Base-by-base conservation (phyloP, 1,139 yeast genomes). In the Suhomyces bribrorum region DNA sequence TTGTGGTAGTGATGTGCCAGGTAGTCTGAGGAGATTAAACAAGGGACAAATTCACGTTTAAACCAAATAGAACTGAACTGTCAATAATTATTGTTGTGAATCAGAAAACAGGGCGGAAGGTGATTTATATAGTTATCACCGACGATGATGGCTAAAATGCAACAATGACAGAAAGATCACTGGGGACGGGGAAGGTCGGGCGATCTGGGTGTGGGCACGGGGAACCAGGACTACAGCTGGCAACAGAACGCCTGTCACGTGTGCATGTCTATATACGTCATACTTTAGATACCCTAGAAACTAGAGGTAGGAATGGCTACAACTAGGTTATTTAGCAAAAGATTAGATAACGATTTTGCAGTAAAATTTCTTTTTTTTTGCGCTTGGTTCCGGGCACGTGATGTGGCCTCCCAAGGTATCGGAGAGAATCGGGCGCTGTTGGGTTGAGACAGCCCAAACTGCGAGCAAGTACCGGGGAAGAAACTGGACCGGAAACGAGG, bases 341-440 rank as follows among this genome's bases (percentile, higher is more conserved):
- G 23, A 20, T 20, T 20, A 20, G 34, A 32, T 32, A 32, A 32
- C 24, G 25, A 16, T 34, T 34, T 34, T 34, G 37, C 37, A 34
- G 33, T 34, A 29, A 34, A 26, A 27, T 29, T 34, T 34, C 34
- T 30, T 34, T 34, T n/a, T n/a, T 34, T 24, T 20, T 11, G 32
- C 37, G 32, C 32, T 32, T 28, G 26, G 32, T 15, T 12, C n/a
- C 5, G 29, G 34, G 17, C 37, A 29, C 37, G 29, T 34, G 37
- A 34, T 15, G 14, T 24, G 27, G 15, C 5, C 5, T 27, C 8
- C 17, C n/a, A 8, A 13, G 11, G 11, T 7, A 14, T 13, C 29
- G 16, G 29, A 4, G 17, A 13, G 16, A 16, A 6, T 14, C 31
- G 23, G 23, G 7, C 23, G 23, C 16, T 31, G 11, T 8, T 4